Percentiles rank a stretch among this genome's conserved stretches.
phyloP scores from a whole-genome alignment of 1,284 basidiomycete species.

The Anthracocystis walkeri region DNA sequence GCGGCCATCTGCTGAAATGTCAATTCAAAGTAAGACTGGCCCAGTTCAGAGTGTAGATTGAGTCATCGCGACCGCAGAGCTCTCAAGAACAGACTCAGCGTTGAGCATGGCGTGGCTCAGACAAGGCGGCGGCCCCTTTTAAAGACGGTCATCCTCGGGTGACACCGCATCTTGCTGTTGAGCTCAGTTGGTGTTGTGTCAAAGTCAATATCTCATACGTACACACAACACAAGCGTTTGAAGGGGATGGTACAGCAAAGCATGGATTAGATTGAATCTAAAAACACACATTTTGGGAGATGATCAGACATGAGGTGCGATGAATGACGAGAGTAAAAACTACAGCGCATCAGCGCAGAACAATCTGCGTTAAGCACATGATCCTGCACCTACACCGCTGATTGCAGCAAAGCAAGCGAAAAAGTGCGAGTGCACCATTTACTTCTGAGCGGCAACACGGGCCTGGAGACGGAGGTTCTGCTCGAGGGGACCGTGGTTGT shows the following conservation, averaged over 20 bases:
- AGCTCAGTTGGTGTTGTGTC: neutral
- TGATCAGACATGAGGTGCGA: constrained; percentile 14
- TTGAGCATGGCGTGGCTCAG: too few species aligned
- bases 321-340: constrained; percentile 17
- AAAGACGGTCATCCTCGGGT: neutral
- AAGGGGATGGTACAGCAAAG: constrained; percentile 35
- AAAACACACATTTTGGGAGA: constrained; percentile 30
- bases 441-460: constrained; percentile 67
- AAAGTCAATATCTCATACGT: neutral
- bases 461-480: constrained; percentile 67
- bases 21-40: too few species aligned
- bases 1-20: too few species aligned
- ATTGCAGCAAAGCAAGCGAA: neutral
- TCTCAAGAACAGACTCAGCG: too few species aligned
- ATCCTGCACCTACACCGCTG: constrained; percentile 28
- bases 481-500: constrained; percentile 66
- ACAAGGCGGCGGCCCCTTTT: neutral
- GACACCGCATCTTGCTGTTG: neutral
- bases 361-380: neutral
- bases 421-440: constrained; percentile 20
- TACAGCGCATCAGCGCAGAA: constrained; percentile 33
- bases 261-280: constrained; percentile 39
- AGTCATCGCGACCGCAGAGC: too few species aligned
- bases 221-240: neutral
- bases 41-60: too few species aligned